A percentile compares a stretch with the other conserved stretches of the same genome.
Evolutionary conservation across 2,329 filamentous ascomycete genomes (phyloP).

Genomic region (Curvularia verruculosa): DNA sequence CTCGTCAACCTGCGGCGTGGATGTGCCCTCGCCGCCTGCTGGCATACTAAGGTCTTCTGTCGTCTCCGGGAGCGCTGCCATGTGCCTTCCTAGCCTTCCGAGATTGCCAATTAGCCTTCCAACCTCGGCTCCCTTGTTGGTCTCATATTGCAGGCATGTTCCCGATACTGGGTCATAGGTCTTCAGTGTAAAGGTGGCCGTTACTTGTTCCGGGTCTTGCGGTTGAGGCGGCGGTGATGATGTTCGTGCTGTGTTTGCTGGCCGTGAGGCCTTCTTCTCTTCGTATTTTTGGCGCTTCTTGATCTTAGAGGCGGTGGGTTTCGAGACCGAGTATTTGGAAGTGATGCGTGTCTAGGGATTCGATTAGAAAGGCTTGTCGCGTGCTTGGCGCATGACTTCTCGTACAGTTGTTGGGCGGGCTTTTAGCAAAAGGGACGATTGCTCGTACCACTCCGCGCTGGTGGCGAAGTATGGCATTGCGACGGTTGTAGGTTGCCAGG

Average conservation of each 20-base stretch:
- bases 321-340: slow-evolving; percentile 82
- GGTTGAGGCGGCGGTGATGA: slow-evolving; percentile 41
- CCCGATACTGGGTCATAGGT: slow-evolving; percentile 86
- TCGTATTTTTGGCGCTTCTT: slow-evolving; percentile 44
- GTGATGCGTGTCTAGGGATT: slow-evolving; percentile 78
- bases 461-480: slow-evolving; percentile 80
- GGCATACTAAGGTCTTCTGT: slow-evolving; percentile 48
- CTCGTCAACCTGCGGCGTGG: slow-evolving; percentile 44
- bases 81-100: slow-evolving; percentile 72
- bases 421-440: slow-evolving; percentile 83
- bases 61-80: slow-evolving; percentile 57
- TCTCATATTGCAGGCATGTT: slow-evolving; percentile 86
- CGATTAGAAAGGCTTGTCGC: slow-evolving; percentile 17
- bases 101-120: slow-evolving; percentile 78
- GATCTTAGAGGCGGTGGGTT: slow-evolving; percentile 45
- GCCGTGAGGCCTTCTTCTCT: slow-evolving; percentile 36
- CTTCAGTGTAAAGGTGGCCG: slow-evolving; percentile 79
- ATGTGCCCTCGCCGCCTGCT: slow-evolving; percentile 33
- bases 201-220: slow-evolving; percentile 35
- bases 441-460: slow-evolving; percentile 88
- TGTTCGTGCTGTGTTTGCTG: slow-evolving; percentile 27
- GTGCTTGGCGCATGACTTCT: slow-evolving; percentile 11
- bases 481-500: slow-evolving; percentile 16
- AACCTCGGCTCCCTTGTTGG: slow-evolving; percentile 89
- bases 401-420: slow-evolving; percentile 83